Evolutionary conservation across 1,284 basidiomycete genomes (phyloP).

Genomic region (Xerocomus nothofagi): DNA sequence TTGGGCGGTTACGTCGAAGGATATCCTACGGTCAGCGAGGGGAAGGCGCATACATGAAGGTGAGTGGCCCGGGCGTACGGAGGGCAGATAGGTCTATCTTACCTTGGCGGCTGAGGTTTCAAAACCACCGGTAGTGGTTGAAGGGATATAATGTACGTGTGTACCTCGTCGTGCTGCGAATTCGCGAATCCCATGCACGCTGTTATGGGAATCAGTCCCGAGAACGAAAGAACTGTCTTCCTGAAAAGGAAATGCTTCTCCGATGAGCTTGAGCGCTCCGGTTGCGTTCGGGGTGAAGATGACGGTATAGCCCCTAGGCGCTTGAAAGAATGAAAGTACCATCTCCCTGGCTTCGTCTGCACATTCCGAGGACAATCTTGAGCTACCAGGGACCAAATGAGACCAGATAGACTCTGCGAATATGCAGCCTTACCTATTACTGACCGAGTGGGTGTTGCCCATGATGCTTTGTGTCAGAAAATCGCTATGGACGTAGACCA

Average conservation of each 20-base stretch:
- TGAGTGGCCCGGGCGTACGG: background rate
- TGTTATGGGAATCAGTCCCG: constrained; percentile 77
- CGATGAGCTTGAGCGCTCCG: constrained; percentile 76
- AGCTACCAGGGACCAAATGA: constrained; percentile 43
- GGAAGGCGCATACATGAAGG: constrained; percentile 22
- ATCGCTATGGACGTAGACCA: constrained; percentile 64
- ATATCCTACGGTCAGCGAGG: constrained; percentile 38
- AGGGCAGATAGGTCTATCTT: constrained; percentile 9
- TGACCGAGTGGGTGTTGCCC: constrained; percentile 82
- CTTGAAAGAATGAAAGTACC: constrained; percentile 72
- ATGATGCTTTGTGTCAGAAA: constrained; percentile 66
- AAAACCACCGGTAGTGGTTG: constrained; percentile 62
- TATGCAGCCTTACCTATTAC: constrained; percentile 55
- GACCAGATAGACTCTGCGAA: background rate
- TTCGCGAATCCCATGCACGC: constrained; percentile 79
- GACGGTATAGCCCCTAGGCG: constrained; percentile 72
- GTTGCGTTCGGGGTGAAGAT: constrained; percentile 82
- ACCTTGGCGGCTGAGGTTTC: constrained; percentile 60
- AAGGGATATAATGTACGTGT: constrained; percentile 62
- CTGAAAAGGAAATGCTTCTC: constrained; percentile 74
- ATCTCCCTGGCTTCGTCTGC: constrained; percentile 66
- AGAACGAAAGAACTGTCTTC: constrained; percentile 59
- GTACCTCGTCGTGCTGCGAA: constrained; percentile 59
- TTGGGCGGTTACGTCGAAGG: constrained; percentile 45
- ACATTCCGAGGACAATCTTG: constrained; percentile 63